Conservation (phyloP, 306 rosid genomes). For the Cicer judaicum region DNA sequence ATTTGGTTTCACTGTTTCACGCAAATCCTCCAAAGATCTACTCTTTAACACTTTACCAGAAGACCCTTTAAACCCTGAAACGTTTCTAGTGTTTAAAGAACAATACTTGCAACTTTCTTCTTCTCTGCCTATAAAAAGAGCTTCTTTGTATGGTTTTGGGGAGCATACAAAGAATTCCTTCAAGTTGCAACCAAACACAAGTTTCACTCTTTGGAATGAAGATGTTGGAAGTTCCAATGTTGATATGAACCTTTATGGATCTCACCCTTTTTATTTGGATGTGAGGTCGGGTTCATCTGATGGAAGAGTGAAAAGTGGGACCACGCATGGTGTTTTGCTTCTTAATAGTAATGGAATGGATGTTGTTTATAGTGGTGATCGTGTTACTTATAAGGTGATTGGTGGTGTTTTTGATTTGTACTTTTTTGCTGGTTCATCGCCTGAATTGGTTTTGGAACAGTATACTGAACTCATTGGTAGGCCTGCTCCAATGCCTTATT, state of each 20-base stretch:
- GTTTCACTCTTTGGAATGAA: conserved; percentile 69
- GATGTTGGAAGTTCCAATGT: conserved; percentile 55
- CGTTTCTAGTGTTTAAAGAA: conserved; percentile 70
- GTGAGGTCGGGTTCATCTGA: conserved; percentile 57
- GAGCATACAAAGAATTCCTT: conserved; percentile 76
- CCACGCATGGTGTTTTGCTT: conserved; percentile 77
- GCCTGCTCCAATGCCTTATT: conserved; percentile 83
- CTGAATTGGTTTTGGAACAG: conserved; percentile 73
- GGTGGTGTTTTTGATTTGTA: conserved; percentile 82
- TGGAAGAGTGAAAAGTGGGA: conserved; percentile 56
- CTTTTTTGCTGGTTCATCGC: conserved; percentile 75
- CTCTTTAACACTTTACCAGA: conserved; percentile 62
- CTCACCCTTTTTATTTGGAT: conserved; percentile 89
- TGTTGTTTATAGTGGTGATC: conserved; percentile 59
- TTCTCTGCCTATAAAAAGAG: conserved; percentile 55
- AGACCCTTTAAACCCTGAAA: conserved; percentile 41
- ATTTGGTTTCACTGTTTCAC: conserved; percentile 69
- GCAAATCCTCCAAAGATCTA: conserved; percentile 65
- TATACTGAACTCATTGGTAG: conserved; percentile 80
- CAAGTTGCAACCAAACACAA: conserved; percentile 55
- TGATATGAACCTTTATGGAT: conserved; percentile 75
- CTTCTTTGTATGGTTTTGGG: conserved; percentile 75
- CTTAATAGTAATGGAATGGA: conserved; percentile 90
- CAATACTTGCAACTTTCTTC: conserved; percentile 79
- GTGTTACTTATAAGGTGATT: conserved; percentile 68